phyloP scores from a whole-genome alignment of 1,139 yeast species.

The Tardiomyces depauwii region DNA sequence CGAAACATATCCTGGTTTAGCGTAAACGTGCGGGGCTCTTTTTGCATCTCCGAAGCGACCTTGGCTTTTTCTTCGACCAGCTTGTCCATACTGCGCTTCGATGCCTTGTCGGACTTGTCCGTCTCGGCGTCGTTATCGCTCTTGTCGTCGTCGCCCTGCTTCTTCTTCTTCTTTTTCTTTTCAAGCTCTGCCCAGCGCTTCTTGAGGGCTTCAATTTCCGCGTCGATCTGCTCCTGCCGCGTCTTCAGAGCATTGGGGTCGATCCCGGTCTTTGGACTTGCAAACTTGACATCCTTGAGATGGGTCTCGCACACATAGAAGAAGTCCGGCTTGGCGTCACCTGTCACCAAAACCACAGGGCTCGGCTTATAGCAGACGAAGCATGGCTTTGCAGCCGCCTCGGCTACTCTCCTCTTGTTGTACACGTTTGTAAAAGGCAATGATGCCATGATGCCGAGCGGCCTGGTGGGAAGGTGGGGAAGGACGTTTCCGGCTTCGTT shows the following conservation, averaged over 20 bases:
- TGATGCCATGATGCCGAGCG: too few relatives aligned
- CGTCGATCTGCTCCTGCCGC: constrained; percentile 30
- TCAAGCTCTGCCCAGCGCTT: constrained; percentile 21
- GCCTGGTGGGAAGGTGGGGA: too few relatives aligned
- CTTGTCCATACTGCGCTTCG: constrained; percentile 8
- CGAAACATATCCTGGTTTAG: constrained; percentile 44
- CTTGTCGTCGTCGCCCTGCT: constrained; percentile 11
- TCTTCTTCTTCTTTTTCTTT: constrained; percentile 9
- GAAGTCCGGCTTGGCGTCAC: constrained; percentile 41
- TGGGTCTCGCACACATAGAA: constrained; percentile 63
- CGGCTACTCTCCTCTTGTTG: constrained; percentile 45
- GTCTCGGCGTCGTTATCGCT: constrained; percentile 15
- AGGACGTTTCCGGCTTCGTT: too few relatives aligned
- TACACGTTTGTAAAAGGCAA: constrained; percentile 41
- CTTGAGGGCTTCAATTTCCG: constrained; percentile 31
- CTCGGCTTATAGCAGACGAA: constrained; percentile 59
- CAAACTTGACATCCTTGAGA: constrained; percentile 51
- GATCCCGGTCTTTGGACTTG: constrained; percentile 42
- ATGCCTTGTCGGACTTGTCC: constrained; percentile 6
- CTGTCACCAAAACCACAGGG: constrained; percentile 45
- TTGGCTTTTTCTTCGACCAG: constrained; percentile 13
- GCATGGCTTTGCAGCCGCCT: constrained; percentile 47
- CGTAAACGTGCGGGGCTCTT: constrained; percentile 9
- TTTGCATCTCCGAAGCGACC: constrained; percentile 9
- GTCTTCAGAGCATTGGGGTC: constrained; percentile 26